Conservation (phyloP, 495 filamentous ascomycete genomes). For the Aspergillus heteromorphus region DNA sequence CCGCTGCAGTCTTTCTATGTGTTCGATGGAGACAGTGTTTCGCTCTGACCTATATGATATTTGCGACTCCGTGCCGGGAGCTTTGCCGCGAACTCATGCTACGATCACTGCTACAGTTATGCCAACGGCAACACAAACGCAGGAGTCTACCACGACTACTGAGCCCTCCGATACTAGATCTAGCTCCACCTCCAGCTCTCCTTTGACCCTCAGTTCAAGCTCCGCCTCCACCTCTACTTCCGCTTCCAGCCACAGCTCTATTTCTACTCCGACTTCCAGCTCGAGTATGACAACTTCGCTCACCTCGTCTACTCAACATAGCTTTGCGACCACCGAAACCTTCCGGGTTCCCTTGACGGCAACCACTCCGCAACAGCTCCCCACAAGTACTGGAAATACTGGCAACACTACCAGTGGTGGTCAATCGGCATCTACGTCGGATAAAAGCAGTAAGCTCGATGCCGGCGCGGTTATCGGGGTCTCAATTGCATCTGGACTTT, state of each 20-base stretch:
- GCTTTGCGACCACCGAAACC: slow-evolving; percentile 4
- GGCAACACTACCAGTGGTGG: slow-evolving; percentile 6
- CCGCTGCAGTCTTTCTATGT: slow-evolving; percentile 52
- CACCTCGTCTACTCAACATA: background rate
- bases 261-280: background rate
- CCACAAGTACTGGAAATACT: slow-evolving; percentile 4
- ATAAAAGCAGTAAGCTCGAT: slow-evolving; percentile 18
- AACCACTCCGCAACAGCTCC: background rate
- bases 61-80: slow-evolving; percentile 48
- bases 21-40: slow-evolving; percentile 22
- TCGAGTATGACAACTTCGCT: slow-evolving; percentile 2
- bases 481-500: slow-evolving; percentile 36
- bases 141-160: slow-evolving; percentile 9
- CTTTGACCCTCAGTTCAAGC: background rate
- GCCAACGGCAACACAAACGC: slow-evolving; percentile 25
- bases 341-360: slow-evolving; percentile 14
- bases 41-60: slow-evolving; percentile 48
- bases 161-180: slow-evolving; percentile 3
- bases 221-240: background rate
- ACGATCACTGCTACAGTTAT: slow-evolving; percentile 56
- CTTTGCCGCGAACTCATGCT: slow-evolving; percentile 53
- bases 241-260: background rate
- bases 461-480: slow-evolving; percentile 37
- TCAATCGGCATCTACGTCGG: background rate
- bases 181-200: slow-evolving; percentile 1